These are phyloP conservation scores for Podila epicladia DNA, from an alignment of 192 early-diverging fungal species.

Conservation along the genomic window DNA sequence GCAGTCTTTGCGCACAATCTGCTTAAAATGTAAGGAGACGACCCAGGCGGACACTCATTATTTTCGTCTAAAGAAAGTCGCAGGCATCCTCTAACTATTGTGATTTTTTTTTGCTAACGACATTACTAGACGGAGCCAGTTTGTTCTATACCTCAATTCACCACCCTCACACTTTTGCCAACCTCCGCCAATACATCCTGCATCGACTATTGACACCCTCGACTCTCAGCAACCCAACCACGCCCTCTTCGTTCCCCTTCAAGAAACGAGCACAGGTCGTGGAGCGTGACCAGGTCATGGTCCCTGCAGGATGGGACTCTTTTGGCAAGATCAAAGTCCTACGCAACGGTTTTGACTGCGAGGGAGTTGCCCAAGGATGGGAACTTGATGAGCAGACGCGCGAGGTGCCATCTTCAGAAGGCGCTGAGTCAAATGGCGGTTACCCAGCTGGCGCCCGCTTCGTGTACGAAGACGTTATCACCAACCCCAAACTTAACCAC, in stretches of 20 bases:
- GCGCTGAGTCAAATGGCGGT: conserved; percentile 24
- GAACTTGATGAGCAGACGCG: conserved; percentile 56
- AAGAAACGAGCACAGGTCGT: conserved; percentile 80
- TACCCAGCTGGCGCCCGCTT: conserved; percentile 61
- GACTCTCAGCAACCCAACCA: conserved; percentile 25
- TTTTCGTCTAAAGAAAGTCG: not conserved
- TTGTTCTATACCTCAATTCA: conserved; percentile 90
- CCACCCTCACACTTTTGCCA: conserved; percentile 77
- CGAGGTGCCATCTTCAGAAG: not conserved
- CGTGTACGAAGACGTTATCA: conserved; percentile 68
- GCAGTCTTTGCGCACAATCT: conserved; percentile 88
- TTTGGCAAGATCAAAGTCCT: conserved; percentile 86
- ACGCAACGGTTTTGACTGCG: conserved; percentile 79
- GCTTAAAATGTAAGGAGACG: conserved; percentile 80
- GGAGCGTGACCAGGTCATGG: conserved; percentile 87
- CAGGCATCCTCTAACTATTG: not conserved
- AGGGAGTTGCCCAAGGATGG: conserved; percentile 69
- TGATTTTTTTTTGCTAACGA: too few species aligned
- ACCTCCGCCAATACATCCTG: conserved; percentile 84
- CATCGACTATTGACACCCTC: conserved; percentile 70
- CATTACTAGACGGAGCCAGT: conserved; percentile 79
- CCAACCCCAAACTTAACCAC: conserved; percentile 37
- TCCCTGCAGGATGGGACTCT: conserved; percentile 95
- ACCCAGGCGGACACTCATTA: not conserved
- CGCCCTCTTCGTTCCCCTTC: conserved; percentile 63